Percentiles rank a stretch among this genome's conserved stretches.
phyloP scores from a whole-genome alignment of 2,329 filamentous ascomycete species.

The Alternaria consortialis region DNA sequence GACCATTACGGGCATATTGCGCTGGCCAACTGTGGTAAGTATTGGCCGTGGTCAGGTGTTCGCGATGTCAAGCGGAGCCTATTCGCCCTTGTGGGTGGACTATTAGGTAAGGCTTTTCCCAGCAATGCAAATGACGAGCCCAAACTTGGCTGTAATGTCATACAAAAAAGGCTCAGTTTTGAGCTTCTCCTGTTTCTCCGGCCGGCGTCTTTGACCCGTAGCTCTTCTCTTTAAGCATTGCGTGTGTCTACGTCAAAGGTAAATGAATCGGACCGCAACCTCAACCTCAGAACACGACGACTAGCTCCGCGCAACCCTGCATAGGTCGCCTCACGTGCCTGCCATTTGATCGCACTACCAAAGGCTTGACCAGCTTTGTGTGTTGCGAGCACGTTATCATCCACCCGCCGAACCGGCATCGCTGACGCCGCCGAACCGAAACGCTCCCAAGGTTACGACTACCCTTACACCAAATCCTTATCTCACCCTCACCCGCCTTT shows the following conservation, averaged over 20 bases:
- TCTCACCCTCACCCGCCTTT: constrained; percentile 28
- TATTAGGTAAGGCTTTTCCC: constrained; percentile 49
- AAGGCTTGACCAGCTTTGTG: constrained; percentile 13
- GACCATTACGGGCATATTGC: constrained; percentile 32
- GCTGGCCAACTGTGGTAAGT: constrained; percentile 23
- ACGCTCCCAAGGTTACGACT: constrained; percentile 18
- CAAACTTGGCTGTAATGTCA: constrained; percentile 36
- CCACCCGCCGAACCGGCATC: constrained; percentile 37
- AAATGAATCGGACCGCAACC: constrained; percentile 12
- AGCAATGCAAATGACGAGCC: constrained; percentile 38
- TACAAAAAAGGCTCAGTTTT: constrained; percentile 34
- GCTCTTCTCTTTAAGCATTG: constrained; percentile 10
- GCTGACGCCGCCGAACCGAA: constrained; percentile 21
- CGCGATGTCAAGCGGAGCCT: constrained; percentile 42
- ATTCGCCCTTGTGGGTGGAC: constrained; percentile 41
- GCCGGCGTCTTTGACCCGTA: constrained; percentile 21
- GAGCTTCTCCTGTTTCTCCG: constrained; percentile 50
- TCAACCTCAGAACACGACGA: constrained; percentile 11
- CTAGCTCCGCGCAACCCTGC: constrained; percentile 30
- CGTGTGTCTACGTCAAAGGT: constrained; percentile 17
- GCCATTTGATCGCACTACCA: constrained; percentile 26
- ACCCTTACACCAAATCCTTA: constrained; percentile 31
- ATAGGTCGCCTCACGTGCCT: constrained; percentile 40
- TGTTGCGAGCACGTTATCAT: constrained; percentile 27
- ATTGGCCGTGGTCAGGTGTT: constrained; percentile 36